Conservation (phyloP, 140 eudicot genomes). For the Oenanthe javanica region DNA sequence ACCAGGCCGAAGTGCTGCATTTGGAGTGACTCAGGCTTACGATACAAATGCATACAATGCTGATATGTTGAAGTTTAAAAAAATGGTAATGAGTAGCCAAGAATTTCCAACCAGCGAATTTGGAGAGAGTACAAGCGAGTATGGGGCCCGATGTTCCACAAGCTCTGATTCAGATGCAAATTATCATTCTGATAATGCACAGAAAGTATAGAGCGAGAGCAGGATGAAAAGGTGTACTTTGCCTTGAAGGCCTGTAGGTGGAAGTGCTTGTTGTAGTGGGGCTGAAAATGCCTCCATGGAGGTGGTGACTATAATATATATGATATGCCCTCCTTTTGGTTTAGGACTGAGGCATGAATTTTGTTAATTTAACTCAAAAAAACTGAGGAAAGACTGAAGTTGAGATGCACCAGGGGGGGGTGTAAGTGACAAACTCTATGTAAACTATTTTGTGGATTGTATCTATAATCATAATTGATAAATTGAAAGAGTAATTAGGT, state of each 20-base stretch:
- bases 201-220: not conserved
- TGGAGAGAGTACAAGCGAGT: conserved; percentile 37
- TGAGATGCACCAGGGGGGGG: not conserved
- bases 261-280: not conserved
- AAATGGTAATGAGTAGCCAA: conserved; percentile 39
- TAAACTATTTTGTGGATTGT: not conserved
- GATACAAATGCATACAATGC: conserved; percentile 41
- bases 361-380: not conserved
- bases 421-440: not conserved
- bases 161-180: conserved; percentile 11
- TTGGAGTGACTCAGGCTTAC: conserved; percentile 19
- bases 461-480: not conserved
- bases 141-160: conserved; percentile 32
- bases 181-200: not conserved
- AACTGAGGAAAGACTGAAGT: not conserved
- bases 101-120: conserved; percentile 34
- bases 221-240: not conserved
- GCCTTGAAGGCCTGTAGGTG: not conserved
- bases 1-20: conserved; percentile 15
- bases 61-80: conserved; percentile 40
- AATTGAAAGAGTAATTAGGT: not conserved
- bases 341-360: not conserved
- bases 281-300: not conserved
- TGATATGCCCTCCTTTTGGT: not conserved
- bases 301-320: not conserved